Percentiles rank a stretch among this genome's conserved stretches.
Evolutionary conservation across 768 basidiomycete genomes (phyloP).

Genomic region (Panellus pusillus): DNA sequence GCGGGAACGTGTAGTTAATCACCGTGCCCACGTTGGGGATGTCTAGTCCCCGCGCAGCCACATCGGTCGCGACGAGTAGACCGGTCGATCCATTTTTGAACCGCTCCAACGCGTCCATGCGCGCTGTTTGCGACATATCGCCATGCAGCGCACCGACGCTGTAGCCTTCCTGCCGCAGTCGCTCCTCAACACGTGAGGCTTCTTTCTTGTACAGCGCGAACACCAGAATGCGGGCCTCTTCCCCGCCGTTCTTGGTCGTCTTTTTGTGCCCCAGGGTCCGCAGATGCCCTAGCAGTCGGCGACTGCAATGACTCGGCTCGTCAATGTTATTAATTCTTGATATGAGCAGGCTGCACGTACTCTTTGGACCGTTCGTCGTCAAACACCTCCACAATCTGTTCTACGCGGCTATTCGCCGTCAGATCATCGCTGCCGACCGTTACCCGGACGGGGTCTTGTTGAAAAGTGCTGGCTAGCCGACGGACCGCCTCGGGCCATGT

Average conservation of each 20-base stretch:
- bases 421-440: constrained; percentile 96
- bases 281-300: constrained; percentile 59
- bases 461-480: constrained; percentile 85
- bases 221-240: constrained; percentile 75
- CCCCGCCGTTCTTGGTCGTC: constrained; percentile 45
- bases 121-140: constrained; percentile 82
- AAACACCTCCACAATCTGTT: constrained; percentile 90
- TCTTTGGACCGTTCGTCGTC: constrained; percentile 85
- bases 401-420: constrained; percentile 91
- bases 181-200: constrained; percentile 84
- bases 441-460: constrained; percentile 79
- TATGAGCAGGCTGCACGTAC: constrained; percentile 42
- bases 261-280: constrained; percentile 61
- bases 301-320: constrained; percentile 36
- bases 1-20: constrained; percentile 96
- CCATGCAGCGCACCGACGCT: constrained; percentile 84
- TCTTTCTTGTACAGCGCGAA: constrained; percentile 99
- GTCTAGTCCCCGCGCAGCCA: constrained; percentile 95
- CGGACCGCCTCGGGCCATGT: constrained; percentile 98
- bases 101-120: constrained; percentile 81
- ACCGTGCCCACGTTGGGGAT: constrained; percentile 95
- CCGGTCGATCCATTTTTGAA: constrained; percentile 82
- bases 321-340: background rate
- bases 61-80: constrained; percentile 93
- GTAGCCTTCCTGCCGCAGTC: constrained; percentile 72